phyloP scores from a whole-genome alignment of 805 yeast species.

The Candida verbasci region DNA sequence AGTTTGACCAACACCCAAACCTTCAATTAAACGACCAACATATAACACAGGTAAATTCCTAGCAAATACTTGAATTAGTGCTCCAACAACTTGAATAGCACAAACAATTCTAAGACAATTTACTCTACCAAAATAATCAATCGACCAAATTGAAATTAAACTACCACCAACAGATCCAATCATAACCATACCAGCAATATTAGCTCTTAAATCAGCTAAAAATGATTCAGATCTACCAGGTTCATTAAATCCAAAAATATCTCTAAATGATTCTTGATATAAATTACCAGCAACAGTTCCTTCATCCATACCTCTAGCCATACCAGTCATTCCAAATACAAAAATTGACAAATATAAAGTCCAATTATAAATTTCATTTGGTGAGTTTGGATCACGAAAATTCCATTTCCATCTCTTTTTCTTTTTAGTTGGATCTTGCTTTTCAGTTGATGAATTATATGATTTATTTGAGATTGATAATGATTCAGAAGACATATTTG shows the following conservation, averaged over 20 bases:
- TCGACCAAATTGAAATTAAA: conserved; percentile 42
- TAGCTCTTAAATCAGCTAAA: conserved; percentile 46
- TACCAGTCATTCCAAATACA: conserved; percentile 49
- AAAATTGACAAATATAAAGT: conserved; percentile 42
- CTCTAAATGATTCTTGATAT: conserved; percentile 39
- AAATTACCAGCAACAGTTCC: conserved; percentile 45
- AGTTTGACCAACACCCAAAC: conserved; percentile 54
- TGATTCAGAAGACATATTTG: not conserved
- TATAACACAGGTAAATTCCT: conserved; percentile 45
- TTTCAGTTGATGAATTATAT: not conserved
- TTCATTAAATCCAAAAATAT: conserved; percentile 42
- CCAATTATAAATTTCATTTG: conserved; percentile 44
- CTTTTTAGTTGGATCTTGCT: not conserved
- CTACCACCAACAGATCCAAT: conserved; percentile 54
- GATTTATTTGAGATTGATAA: not conserved
- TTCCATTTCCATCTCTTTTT: conserved; percentile 4
- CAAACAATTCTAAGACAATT: conserved; percentile 43
- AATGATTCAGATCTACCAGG: conserved; percentile 25
- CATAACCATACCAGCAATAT: conserved; percentile 57
- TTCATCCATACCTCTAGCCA: conserved; percentile 57
- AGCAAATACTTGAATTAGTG: conserved; percentile 46
- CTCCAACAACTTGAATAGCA: conserved; percentile 41
- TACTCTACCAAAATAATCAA: conserved; percentile 50
- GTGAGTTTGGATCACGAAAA: conserved; percentile 26
- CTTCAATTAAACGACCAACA: conserved; percentile 54